Evolutionary conservation across 2,329 filamentous ascomycete genomes (phyloP), one percentile per base, ranked within the genome.

Genomic region (Pyrenophora teres): DNA sequence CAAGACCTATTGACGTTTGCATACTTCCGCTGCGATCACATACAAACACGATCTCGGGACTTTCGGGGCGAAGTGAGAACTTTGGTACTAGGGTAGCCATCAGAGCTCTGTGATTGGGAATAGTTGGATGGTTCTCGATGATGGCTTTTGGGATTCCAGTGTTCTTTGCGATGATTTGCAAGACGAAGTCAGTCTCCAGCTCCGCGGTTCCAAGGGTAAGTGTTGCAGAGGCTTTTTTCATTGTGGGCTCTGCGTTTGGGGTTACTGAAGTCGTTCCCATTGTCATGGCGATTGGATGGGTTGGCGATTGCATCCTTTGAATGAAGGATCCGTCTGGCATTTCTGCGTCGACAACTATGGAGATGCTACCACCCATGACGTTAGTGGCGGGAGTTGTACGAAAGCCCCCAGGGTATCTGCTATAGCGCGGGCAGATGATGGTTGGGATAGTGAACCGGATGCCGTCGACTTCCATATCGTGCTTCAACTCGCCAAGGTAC

Each of bases 21-120:
- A 88, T 88, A 52, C 85, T 88, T 0, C 86, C 87, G 49, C 86
- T 89, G 44, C 87, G 81, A 67, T 92, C 88, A 48, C 85, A 87
- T 4, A 92, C 74, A 59, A 92, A 90, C 15, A 91, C 82, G 18
- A 92, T 80, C 65, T 92, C 88, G 0, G 81, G 81, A 15, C 70
- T 73, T 7, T 79, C 76, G 0, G 79, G 66, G 0, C 83, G 82
- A 0, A 89, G 74, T n/a, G 78, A 77, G 71, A 90, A 89, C 55
- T 84, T 86, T 2, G 88, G 88, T 0, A 90, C 86, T 0, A 91
- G 75, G 0, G 87, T 89, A 0, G 82, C 76, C 87, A 92, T 89
- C 51, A 91, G 66, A 0, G 87, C 87, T 3, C 83, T 79, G 41
- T 88, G 85, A 47, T 83, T 77, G 0, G 81, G 76, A 2, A 88